Conservation (phyloP, 2,329 filamentous ascomycete genomes). For the Tolypocladium sp. region DNA sequence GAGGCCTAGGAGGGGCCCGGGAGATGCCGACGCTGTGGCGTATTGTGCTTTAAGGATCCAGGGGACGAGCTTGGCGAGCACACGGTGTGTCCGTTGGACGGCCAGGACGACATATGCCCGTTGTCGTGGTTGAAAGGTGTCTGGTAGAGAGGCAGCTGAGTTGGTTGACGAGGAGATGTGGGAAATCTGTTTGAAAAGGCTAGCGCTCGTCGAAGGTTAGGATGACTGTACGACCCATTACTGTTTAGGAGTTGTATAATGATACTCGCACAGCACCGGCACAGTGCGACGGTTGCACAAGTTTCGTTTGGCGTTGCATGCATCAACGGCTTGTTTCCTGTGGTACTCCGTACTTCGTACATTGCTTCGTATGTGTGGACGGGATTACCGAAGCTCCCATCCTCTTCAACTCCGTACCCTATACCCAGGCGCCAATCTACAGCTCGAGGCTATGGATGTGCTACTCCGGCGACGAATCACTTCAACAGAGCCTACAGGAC, state of each 20-base stretch:
- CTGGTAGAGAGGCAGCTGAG: neutral
- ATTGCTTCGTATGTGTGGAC: too few species aligned
- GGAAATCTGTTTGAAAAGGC: neutral
- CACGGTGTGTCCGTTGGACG: neutral
- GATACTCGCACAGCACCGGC: neutral
- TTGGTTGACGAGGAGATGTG: neutral
- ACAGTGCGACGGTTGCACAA: neutral
- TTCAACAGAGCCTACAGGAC: too few species aligned
- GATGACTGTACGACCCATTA: neutral
- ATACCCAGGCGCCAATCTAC: too few species aligned
- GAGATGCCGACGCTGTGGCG: neutral
- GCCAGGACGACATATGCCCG: neutral
- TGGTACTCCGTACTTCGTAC: too few species aligned
- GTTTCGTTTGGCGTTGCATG: neutral
- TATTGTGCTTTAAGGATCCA: neutral
- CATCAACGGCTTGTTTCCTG: neutral
- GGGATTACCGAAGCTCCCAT: too few species aligned
- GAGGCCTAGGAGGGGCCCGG: slow-evolving; percentile 14
- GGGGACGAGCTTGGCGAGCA: neutral
- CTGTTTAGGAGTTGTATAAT: neutral
- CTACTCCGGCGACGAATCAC: too few species aligned
- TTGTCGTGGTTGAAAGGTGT: neutral
- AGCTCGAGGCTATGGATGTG: too few species aligned
- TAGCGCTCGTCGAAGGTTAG: neutral
- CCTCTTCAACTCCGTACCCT: too few species aligned